phyloP scores from a whole-genome alignment of 2,329 filamentous ascomycete genomes.

The Botrytis aclada region DNA sequence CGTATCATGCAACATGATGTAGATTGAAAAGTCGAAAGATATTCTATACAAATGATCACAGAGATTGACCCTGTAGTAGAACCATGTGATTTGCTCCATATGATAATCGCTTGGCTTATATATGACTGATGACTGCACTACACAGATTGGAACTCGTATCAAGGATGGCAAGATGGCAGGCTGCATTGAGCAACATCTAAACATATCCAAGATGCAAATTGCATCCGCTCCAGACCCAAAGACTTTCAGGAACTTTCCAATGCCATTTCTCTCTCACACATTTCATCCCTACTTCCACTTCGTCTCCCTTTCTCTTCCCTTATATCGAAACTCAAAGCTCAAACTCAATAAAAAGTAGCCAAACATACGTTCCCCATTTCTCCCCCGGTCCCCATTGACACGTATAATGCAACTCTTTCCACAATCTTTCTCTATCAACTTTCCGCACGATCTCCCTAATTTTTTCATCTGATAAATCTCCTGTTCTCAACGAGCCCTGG shows the following conservation, averaged over 20 bases:
- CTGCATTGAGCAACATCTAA: too few species aligned
- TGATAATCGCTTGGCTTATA: background rate
- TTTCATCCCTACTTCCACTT: background rate
- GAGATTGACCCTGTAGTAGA: background rate
- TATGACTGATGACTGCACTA: background rate
- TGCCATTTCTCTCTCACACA: background rate
- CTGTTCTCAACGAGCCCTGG: background rate
- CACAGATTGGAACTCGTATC: background rate
- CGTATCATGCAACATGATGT: too few species aligned
- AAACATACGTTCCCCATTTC: conserved; percentile 62
- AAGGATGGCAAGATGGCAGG: background rate
- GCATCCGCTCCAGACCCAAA: background rate
- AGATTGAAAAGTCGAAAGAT: background rate
- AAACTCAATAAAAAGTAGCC: background rate
- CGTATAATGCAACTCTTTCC: conserved; percentile 62
- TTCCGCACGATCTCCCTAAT: conserved; percentile 47
- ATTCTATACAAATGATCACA: background rate
- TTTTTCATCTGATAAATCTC: conserved; percentile 47
- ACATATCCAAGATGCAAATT: background rate
- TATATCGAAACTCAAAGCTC: background rate
- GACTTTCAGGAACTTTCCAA: background rate
- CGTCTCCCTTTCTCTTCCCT: background rate
- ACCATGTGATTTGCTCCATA: background rate
- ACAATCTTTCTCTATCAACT: conserved; percentile 57
- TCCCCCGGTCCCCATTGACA: conserved; percentile 65